Conservation (phyloP, 257 asterid genomes). For the Capsicum baccatum region DNA sequence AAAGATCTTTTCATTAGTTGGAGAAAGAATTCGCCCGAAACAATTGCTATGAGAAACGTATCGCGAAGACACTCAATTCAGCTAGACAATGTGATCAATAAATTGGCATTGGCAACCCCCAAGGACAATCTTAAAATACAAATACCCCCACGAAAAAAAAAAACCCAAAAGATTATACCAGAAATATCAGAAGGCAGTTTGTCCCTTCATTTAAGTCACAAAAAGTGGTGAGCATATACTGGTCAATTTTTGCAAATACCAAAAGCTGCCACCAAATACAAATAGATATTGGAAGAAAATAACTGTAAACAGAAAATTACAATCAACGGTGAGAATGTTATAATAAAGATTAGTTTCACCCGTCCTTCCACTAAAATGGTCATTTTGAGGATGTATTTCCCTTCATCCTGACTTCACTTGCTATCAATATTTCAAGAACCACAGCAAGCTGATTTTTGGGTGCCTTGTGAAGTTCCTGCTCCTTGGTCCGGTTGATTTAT, state of each 20-base stretch:
- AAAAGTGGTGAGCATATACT: slow-evolving; percentile 5
- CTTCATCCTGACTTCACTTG: slow-evolving; percentile 40
- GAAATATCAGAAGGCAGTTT: slow-evolving; percentile 13
- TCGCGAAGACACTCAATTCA: not conserved
- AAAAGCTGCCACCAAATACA: slow-evolving; percentile 47
- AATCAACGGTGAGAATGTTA: slow-evolving; percentile 48
- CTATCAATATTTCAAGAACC: slow-evolving; percentile 55
- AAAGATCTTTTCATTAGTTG: not conserved
- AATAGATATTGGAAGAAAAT: slow-evolving; percentile 47
- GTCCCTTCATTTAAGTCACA: slow-evolving; percentile 26
- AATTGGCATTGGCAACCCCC: not conserved
- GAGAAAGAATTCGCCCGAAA: not conserved
- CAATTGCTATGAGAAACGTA: not conserved
- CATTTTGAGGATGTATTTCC: slow-evolving; percentile 34
- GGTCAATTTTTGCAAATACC: slow-evolving; percentile 34
- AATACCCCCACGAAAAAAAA: not conserved
- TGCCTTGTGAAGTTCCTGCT: slow-evolving; percentile 58
- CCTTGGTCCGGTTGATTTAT: slow-evolving; percentile 73
- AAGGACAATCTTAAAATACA: not conserved
- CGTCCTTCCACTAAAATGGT: slow-evolving; percentile 43
- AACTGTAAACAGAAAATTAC: slow-evolving; percentile 48
- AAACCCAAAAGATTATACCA: not conserved
- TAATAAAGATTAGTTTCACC: slow-evolving; percentile 47
- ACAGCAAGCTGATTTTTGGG: slow-evolving; percentile 85
- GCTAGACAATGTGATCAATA: not conserved